phyloP scores from a whole-genome alignment of 2,329 filamentous ascomycete genomes.

The Colletotrichum magnum region DNA sequence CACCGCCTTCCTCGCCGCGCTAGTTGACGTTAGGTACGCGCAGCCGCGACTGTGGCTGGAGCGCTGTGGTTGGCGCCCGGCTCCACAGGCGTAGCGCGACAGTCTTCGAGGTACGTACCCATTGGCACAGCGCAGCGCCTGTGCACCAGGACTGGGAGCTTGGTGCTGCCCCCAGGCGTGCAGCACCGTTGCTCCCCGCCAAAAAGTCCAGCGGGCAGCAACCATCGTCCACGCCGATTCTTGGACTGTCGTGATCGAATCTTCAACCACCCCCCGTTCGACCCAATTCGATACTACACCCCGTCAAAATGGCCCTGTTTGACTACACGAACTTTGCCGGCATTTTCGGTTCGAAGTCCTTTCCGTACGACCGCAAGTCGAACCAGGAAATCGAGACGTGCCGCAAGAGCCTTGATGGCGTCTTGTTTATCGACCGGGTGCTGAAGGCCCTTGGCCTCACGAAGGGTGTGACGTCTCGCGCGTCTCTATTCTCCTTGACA shows the following conservation, averaged over 20 bases:
- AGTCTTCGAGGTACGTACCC: neutral
- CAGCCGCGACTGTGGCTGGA: constrained; percentile 33
- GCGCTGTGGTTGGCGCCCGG: neutral
- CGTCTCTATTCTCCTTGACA: neutral
- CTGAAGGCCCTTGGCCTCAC: constrained; percentile 78
- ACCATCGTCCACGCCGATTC: neutral
- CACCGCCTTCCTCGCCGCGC: constrained; percentile 15
- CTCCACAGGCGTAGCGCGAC: too few species aligned
- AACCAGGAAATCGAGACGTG: constrained; percentile 75
- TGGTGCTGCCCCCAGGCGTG: too few species aligned
- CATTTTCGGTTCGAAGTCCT: constrained; percentile 75
- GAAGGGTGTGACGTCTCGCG: constrained; percentile 66
- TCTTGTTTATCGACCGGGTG: constrained; percentile 85
- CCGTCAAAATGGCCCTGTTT: constrained; percentile 62
- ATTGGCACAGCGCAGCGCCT: too few species aligned
- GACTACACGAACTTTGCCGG: constrained; percentile 77
- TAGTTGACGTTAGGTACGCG: constrained; percentile 15
- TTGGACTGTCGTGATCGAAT: neutral
- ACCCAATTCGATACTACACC: neutral
- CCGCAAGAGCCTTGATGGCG: constrained; percentile 77
- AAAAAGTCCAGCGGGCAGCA: neutral
- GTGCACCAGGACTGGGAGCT: neutral
- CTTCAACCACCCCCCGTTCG: neutral
- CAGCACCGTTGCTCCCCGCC: constrained; percentile 2
- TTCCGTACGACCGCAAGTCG: constrained; percentile 73